Conservation (phyloP, 768 basidiomycete genomes). For the Cytidiella melzeri region DNA sequence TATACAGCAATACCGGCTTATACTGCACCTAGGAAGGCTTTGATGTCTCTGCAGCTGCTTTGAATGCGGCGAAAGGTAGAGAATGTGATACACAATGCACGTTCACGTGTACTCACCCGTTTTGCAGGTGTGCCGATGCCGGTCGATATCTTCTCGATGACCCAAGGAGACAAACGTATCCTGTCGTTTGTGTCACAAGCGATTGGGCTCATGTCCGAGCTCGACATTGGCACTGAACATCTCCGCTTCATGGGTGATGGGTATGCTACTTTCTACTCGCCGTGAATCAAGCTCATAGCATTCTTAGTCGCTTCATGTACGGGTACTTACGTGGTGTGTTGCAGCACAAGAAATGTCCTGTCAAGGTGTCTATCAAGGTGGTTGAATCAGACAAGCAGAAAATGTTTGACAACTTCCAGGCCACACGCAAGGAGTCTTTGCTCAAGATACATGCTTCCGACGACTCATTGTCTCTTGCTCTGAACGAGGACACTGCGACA, state of each 20-base stretch:
- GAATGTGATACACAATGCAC: not conserved
- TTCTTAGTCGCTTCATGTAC: constrained; percentile 58
- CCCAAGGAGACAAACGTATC: constrained; percentile 52
- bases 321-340: constrained; percentile 61
- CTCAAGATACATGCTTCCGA: not conserved
- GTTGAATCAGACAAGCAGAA: constrained; percentile 62
- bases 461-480: too few species aligned
- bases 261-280: constrained; percentile 8
- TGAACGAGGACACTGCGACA: constrained; percentile 1
- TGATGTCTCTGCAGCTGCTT: constrained; percentile 62
- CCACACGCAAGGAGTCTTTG: constrained; percentile 25
- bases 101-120: not conserved
- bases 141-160: constrained; percentile 73
- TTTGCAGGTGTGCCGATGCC: constrained; percentile 61
- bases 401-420: constrained; percentile 51
- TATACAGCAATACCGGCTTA: not conserved
- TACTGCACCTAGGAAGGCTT: constrained; percentile 46
- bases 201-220: constrained; percentile 78
- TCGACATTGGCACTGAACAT: constrained; percentile 80
- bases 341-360: constrained; percentile 54
- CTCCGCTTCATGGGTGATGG: constrained; percentile 77
- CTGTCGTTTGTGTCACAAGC: constrained; percentile 84
- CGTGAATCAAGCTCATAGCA: not conserved
- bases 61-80: constrained; percentile 78
- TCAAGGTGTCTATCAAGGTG: constrained; percentile 67